These are phyloP conservation scores for Yamadazyma takamatsuzukensis DNA, from an alignment of 805 yeast genomes.

Conservation along the genomic window DNA sequence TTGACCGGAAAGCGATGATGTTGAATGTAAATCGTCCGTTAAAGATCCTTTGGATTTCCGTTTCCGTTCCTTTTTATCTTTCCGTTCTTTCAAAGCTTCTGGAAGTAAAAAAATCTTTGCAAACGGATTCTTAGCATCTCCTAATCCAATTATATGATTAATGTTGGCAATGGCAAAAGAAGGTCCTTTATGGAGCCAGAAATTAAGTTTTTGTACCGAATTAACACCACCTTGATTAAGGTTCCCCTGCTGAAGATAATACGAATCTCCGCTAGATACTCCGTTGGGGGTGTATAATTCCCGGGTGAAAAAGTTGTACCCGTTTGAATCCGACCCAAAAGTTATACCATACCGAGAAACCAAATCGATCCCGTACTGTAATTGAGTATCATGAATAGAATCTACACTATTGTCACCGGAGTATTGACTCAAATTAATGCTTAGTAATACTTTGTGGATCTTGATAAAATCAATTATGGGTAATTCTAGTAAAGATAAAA, in stretches of 20 bases:
- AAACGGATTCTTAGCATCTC: conserved; percentile 71
- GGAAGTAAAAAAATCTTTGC: conserved; percentile 71
- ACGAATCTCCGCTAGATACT: conserved; percentile 21
- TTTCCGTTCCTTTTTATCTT: conserved; percentile 66
- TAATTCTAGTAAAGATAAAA: conserved; percentile 55
- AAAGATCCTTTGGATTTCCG: conserved; percentile 36
- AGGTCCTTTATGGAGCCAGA: conserved; percentile 75
- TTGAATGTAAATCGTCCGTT: conserved; percentile 11
- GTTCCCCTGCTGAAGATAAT: conserved; percentile 24
- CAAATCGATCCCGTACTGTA: conserved; percentile 54
- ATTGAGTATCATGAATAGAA: conserved; percentile 40
- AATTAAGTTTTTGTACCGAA: conserved; percentile 49
- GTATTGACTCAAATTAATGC: conserved; percentile 40
- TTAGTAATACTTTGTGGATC: conserved; percentile 63
- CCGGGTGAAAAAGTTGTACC: conserved; percentile 57
- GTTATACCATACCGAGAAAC: conserved; percentile 63
- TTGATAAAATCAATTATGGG: conserved; percentile 60
- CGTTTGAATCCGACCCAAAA: conserved; percentile 64
- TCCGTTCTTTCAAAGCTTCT: conserved; percentile 66
- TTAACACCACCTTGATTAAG: conserved; percentile 20
- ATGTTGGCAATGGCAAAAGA: conserved; percentile 74
- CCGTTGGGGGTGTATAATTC: conserved; percentile 34
- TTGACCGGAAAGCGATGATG: conserved; percentile 23
- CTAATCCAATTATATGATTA: conserved; percentile 73
- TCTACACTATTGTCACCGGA: conserved; percentile 18